Evolutionary conservation across 306 rosid genomes (phyloP).

Genomic region (Gynostemma pentaphyllum): DNA sequence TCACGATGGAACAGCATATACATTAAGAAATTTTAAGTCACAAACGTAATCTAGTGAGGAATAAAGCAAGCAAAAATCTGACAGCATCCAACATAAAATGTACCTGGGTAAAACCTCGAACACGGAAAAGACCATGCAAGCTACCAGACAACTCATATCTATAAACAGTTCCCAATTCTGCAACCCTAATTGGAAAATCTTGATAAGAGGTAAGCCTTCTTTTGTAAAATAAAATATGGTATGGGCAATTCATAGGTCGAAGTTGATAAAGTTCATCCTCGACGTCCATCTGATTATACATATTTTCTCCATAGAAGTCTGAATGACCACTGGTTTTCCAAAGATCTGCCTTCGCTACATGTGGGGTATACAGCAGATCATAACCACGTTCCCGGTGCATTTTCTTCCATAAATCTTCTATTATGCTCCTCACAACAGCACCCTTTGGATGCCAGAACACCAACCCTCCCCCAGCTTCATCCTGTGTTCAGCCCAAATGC

Average conservation of each 20-base stretch:
- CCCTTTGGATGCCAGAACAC: conserved; percentile 99
- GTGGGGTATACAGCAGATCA: conserved; percentile 88
- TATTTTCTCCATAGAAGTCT: conserved; percentile 85
- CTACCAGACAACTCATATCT: conserved; percentile 95
- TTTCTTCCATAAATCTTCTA: conserved; percentile 87
- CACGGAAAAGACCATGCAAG: conserved; percentile 95
- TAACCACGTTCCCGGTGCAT: conserved; percentile 65
- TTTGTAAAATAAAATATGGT: conserved; percentile 84
- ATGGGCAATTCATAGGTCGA: conserved; percentile 98
- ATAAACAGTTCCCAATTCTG: conserved; percentile 94
- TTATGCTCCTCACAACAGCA: conserved; percentile 75
- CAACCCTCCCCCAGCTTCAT: conserved; percentile 95
- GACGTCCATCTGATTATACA: conserved; percentile 86
- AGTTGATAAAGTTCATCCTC: conserved; percentile 92
- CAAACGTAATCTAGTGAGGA: too few species aligned
- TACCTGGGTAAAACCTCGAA: conserved; percentile 95
- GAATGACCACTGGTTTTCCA: conserved; percentile 97
- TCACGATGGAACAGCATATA: neutral
- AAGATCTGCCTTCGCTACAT: conserved; percentile 95
- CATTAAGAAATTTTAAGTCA: too few species aligned
- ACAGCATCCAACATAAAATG: neutral
- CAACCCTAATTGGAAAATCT: conserved; percentile 75
- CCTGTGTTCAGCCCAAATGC: conserved; percentile 38
- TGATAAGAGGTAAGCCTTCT: conserved; percentile 86
- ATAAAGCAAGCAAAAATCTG: neutral